Evolutionary conservation across 495 filamentous ascomycete genomes (phyloP), one percentile per base, ranked within the genome.

Genomic region (Ramalina intermedia): DNA sequence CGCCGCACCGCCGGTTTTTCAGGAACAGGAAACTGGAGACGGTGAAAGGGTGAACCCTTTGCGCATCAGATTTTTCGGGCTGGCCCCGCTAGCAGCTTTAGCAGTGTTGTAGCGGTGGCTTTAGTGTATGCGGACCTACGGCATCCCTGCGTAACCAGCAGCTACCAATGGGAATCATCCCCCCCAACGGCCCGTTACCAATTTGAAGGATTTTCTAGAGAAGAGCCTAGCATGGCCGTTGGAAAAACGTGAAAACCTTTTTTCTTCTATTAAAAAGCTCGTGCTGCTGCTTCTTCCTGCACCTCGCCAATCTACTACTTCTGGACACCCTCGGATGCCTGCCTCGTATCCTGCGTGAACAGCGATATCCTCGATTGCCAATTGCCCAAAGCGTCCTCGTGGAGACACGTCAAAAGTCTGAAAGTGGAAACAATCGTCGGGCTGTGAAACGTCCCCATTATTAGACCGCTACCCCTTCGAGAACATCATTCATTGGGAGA

Each of bases 21-120:
- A 51, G 49, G 49, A 51, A 51, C 49, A 51, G 49, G 48, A 45
- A 50, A 47, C 35, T 35, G 14, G 41, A 46, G 14, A 51, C 43
- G 43, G 49, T 37, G 39, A 26, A 47, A 38, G 8, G n/a, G 21
- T 39, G 21, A 41, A 5, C 13, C 35, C 7, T 24, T 24, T 20
- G 27, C 27, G 27, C 9, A 4, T 8, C 6, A 13, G 29, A 33
- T 33, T 33, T 33, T 13, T 11, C 29, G 12, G 29, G 29, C 29
- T 33, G 12, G 29, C 29, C 29, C 29, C 29, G 18, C 43, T 46
- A 46, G 43, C 23, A 16, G 35, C 35, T 40, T 38, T 46, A 47
- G 49, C 49, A 43, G 38, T 27, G 39, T 18, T 41, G 7, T 16
- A 24, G 23, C 8, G 12, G 17, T 45, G n/a, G 14, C 8, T 39